phyloP scores from a whole-genome alignment of 177 flowering plant genomes.

The Vitis hybrid region DNA sequence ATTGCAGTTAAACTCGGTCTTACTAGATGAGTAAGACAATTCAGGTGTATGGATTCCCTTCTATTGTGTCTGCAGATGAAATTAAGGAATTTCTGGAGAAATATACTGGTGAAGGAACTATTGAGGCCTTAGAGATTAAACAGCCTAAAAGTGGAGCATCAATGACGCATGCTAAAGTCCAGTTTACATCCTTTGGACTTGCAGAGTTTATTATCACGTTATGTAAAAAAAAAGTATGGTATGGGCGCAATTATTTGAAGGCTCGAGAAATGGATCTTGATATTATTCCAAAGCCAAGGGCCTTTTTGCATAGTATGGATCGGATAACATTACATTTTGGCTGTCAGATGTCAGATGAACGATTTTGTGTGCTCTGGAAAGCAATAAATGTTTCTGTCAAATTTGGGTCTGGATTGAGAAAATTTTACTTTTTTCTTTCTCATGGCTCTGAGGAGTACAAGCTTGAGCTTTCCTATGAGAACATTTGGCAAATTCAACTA shows the following conservation, averaged over 20 bases:
- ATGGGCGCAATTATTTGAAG: constrained; percentile 33
- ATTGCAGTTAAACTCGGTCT: too few species aligned
- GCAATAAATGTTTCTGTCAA: constrained; percentile 28
- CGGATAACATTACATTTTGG: constrained; percentile 45
- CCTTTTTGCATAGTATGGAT: constrained; percentile 30
- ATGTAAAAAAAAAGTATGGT: constrained; percentile 22
- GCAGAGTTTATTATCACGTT: constrained; percentile 28
- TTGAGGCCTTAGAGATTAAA: constrained; percentile 47
- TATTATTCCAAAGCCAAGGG: constrained; percentile 44
- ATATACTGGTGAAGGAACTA: constrained; percentile 41
- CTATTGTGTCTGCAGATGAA: constrained; percentile 24
- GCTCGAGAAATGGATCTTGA: constrained; percentile 37
- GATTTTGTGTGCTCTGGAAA: constrained; percentile 39
- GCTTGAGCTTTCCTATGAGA: constrained; percentile 55
- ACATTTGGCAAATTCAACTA: constrained; percentile 59
- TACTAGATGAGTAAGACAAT: constrained; percentile 59
- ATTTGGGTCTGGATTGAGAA: constrained; percentile 46
- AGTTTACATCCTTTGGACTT: constrained; percentile 28
- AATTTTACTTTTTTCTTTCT: constrained; percentile 36
- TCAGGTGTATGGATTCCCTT: constrained; percentile 58
- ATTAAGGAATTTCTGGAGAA: constrained; percentile 47
- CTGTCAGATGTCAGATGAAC: constrained; percentile 48
- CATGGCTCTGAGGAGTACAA: constrained; percentile 27
- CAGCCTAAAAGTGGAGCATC: constrained; percentile 14
- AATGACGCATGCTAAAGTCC: constrained; percentile 48